phyloP scores from a whole-genome alignment of 1,284 basidiomycete species.

The Athelia sp. region DNA sequence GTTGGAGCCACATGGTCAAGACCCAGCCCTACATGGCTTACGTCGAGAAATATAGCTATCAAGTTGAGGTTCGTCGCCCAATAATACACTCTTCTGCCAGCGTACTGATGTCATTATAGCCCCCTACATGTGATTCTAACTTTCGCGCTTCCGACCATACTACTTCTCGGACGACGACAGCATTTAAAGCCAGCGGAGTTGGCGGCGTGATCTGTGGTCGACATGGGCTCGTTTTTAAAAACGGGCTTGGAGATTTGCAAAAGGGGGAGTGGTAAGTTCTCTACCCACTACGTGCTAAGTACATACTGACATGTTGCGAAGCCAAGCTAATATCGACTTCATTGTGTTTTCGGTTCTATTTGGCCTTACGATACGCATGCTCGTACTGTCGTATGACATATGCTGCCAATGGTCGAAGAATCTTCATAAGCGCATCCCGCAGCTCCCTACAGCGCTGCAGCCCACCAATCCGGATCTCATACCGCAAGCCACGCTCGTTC shows the following conservation, averaged over 20 bases:
- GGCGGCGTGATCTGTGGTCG: conserved; percentile 1
- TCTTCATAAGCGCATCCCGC: background rate
- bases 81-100: background rate
- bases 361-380: background rate
- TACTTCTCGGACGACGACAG: background rate
- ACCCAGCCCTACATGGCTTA: conserved; percentile 1
- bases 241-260: conserved; percentile 1
- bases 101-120: background rate
- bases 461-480: background rate
- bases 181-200: background rate
- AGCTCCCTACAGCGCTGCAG: background rate
- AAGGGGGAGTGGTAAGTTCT: background rate
- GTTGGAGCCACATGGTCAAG: conserved; percentile 9
- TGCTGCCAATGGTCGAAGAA: conserved; percentile 7
- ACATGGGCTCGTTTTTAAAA: background rate
- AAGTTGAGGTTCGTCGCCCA: conserved; percentile 6
- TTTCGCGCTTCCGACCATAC: conserved; percentile 1
- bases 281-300: too few relatives aligned
- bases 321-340: conserved; percentile 9
- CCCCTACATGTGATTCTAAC: background rate
- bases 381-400: conserved; percentile 7
- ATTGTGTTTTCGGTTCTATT: conserved; percentile 1
- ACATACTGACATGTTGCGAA: too few relatives aligned
- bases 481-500: conserved; percentile 1
- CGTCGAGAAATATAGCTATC: conserved; percentile 2